Evolutionary conservation across 148 eudicot genomes (phyloP), one percentile per base, ranked within the genome.

Genomic region (Rhododendron vialii): DNA sequence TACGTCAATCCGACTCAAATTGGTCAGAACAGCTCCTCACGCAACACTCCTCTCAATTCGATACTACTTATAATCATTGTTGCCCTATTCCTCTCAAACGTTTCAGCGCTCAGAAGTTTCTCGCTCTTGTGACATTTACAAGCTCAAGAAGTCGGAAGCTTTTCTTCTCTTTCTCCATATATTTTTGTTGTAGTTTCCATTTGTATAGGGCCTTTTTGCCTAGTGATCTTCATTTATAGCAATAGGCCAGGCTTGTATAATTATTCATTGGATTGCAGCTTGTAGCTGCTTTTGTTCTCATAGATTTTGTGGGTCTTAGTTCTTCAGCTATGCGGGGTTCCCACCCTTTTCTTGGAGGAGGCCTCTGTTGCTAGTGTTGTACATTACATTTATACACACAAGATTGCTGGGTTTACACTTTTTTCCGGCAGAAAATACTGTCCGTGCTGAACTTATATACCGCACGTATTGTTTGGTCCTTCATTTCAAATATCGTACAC

Each of bases 1-100:
- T 93, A 86, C 79, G 90, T 95, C 85, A 96, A 91, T 69, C 94
- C 98, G 0, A 98, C 97, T 84, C 95, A 90, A 77, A 61, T 91
- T 3, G 77, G 89, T 35, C 86, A 63, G 63, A 91, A 85, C 88
- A 92, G 88, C 88, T 91, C 96, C 15, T 83, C 88, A 4, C 86
- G 63, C 65, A 87, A 80, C 47, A 75, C 85, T 10, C 61, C 85
- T 69, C 82, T 79, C 87, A 45, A 78, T 41, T 48, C 88, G 41
- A 83, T 17, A 15, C 61, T 91, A 69, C 85, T 80, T 41, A 41
- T 41, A 36, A 47, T 81, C 30, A 73, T 84, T 18, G 43, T 86
- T 35, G 13, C 87, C 53, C 87, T 80, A 82, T 83, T 87, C 33
- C 74, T 87, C 83, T 80, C 81, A 65, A 87, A 85, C 4, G 24